Evolutionary conservation across 768 basidiomycete species (phyloP), one percentile per base, ranked within the genome.

Genomic region (Lactarius sanguifluus): DNA sequence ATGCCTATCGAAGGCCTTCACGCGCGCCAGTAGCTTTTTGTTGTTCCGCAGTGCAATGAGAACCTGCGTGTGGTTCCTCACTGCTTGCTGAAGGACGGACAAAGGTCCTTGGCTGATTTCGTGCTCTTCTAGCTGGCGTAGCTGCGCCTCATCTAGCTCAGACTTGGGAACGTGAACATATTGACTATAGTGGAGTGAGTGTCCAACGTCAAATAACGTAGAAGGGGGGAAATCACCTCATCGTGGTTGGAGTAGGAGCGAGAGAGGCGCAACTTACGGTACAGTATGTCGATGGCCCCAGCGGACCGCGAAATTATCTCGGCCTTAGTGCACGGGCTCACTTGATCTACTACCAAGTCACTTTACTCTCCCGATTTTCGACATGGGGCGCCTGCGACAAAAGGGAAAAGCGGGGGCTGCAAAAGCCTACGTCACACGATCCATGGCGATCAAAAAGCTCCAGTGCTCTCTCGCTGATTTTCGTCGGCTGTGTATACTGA

Each of bases 1-100:
- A 79, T 99, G 97, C 75, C 97, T 84, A 77, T 99, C 97, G 76
- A 99, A 99, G 0, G 97, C 97, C 78, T 99, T 99, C 64, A 98
- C 96, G 59, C 96, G 86, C 40, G 93, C 92, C 57, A 95, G 83
- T 41, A 99, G 81, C 78, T 99, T 99, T 82, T 96, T 98, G 84
- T 98, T 98, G 81, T 98, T 99, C 73, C 97, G 83, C 64, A 99
- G 82, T 23, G 95, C 96, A 74, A 99, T 96, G 69, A 99, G 87
- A 70, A 99, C 92, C 80, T 99, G 97, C 15, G 96, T 89, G 78
- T 97, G 94, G 78, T 98, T 96, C 77, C 97, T 85, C 71, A 99
- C 97, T 38, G 96, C 92, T 77, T 97, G 95, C 77, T 99, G 97
- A 61, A 97, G 83, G 59, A 97, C 95, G 47, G 94, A 96, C 76